Base-by-base conservation (phyloP, 352 stramenopile species). In the Phytophthora crassamura region DNA sequence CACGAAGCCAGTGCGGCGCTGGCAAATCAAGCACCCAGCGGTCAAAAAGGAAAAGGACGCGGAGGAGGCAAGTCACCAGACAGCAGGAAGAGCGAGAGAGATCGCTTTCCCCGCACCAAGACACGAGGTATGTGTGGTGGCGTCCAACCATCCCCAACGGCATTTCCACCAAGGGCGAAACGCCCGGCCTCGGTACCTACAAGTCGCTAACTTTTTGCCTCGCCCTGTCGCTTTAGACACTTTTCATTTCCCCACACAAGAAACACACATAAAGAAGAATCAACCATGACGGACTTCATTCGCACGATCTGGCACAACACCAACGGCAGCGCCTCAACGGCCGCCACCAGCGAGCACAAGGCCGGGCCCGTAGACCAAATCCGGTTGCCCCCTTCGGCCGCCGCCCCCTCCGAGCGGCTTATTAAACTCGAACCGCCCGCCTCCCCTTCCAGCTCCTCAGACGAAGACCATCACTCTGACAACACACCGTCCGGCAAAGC, bases 221-320 rank as follows among this genome's bases (percentile, higher is more conserved):
- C 20, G 35, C 59, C 59, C 55, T 68, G 50, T 72, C 58, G 58
- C 58, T 68, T 58, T 67, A 72, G 64, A 59, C 32, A 68, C 50
- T 61, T 52, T 40, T 48, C 32, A 56, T 51, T 56, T 36, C 39
- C 43, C 53, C 22, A 53, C 49, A 49, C 52, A 36, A 36, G 36
- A 61, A 30, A 56, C 43, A 61, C 30, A 41, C 15, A 34, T 10
- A 55, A 22, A 62, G 4, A 28, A 2, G 4, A 2, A 2, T 4
- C 49, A 59, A 62, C n/a, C 39, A 92, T 93, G 84, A 93, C 84
- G 12, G 84, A 93, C 34, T 90, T 90, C 38, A 85, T 93, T 51
- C 84, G 84, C 59, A 93, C 67, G 39, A 93, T 93, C 66, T 77
- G 80, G 55, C 81, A 81, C 53, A 85, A 71, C n/a, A 61, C 54